These are phyloP conservation scores for Aspergillus asperescens DNA, from an alignment of 495 filamentous ascomycete species.

Conservation along the genomic window DNA sequence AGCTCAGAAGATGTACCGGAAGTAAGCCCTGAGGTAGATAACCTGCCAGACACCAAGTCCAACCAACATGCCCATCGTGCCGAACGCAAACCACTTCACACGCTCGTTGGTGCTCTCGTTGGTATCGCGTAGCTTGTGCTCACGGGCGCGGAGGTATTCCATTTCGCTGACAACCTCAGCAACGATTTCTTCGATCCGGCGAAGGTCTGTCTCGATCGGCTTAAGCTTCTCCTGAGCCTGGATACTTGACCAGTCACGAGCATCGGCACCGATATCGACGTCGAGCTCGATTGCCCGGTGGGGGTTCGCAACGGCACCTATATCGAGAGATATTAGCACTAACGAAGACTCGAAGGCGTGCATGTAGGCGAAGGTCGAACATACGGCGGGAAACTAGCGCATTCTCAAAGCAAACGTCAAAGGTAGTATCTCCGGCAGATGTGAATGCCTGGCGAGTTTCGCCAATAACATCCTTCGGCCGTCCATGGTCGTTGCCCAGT, in stretches of 20 bases:
- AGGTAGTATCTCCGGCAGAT: constrained; percentile 86
- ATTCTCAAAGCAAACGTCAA: constrained; percentile 98
- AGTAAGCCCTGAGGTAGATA: constrained; percentile 94
- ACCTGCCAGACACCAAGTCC: constrained; percentile 94
- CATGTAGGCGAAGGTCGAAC: constrained; percentile 18
- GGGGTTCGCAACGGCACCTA: constrained; percentile 49
- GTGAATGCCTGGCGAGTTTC: constrained; percentile 94
- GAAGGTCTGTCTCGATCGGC: constrained; percentile 91
- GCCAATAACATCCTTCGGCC: constrained; percentile 83
- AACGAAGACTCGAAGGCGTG: neutral
- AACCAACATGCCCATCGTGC: constrained; percentile 89
- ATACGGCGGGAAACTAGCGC: constrained; percentile 58
- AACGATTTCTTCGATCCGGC: constrained; percentile 85
- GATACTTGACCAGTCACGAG: constrained; percentile 95
- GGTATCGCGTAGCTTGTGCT: constrained; percentile 95
- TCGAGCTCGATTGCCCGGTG: constrained; percentile 85
- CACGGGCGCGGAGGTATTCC: constrained; percentile 83
- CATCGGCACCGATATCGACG: constrained; percentile 97
- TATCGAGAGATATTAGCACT: constrained; percentile 2
- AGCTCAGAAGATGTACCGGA: constrained; percentile 56
- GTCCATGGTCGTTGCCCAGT: constrained; percentile 90
- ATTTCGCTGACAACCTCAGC: constrained; percentile 77
- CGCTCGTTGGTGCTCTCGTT: constrained; percentile 99
- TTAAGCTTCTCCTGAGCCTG: constrained; percentile 97
- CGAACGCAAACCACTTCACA: constrained; percentile 97